Conservation (phyloP, 2,329 filamentous ascomycete genomes). For the Pezicula radicicola region DNA sequence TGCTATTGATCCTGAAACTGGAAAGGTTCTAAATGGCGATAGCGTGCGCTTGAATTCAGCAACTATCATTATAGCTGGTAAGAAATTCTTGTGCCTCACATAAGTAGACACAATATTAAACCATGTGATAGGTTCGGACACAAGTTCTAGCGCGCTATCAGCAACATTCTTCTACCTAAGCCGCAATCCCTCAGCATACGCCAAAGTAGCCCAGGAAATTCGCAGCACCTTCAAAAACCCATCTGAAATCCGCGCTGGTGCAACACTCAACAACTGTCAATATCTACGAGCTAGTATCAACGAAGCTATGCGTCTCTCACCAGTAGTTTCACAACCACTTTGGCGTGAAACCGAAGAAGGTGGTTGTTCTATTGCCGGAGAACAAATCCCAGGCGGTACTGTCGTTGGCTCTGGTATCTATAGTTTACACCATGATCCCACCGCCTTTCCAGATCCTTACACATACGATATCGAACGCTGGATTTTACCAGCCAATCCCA, state of each 20-base stretch:
- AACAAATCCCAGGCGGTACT: constrained; percentile 30
- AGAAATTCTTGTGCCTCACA: background rate
- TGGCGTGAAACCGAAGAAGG: constrained; percentile 27
- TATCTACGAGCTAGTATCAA: constrained; percentile 45
- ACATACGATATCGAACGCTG: constrained; percentile 32
- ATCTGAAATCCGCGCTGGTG: constrained; percentile 26
- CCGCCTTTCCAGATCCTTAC: constrained; percentile 24
- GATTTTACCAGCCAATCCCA: constrained; percentile 16
- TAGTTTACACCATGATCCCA: constrained; percentile 31
- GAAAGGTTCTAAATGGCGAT: constrained; percentile 31
- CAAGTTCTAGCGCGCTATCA: constrained; percentile 28
- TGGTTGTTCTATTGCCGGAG: constrained; percentile 29
- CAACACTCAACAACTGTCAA: constrained; percentile 29
- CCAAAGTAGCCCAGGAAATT: constrained; percentile 27
- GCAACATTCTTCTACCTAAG: constrained; percentile 34
- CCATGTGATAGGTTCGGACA: constrained; percentile 22
- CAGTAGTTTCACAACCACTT: constrained; percentile 34
- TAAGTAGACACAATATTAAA: background rate
- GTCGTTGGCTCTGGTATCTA: constrained; percentile 32
- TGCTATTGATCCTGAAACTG: constrained; percentile 67
- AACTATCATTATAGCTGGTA: constrained; percentile 13
- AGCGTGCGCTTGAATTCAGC: constrained; percentile 4
- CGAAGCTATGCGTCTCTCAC: constrained; percentile 42
- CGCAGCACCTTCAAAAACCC: constrained; percentile 29
- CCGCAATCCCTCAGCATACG: constrained; percentile 24